Evolutionary conservation across 1,284 basidiomycete species (phyloP), one percentile per base, ranked within the genome.

Genomic region (Bondarzewia mesenterica): DNA sequence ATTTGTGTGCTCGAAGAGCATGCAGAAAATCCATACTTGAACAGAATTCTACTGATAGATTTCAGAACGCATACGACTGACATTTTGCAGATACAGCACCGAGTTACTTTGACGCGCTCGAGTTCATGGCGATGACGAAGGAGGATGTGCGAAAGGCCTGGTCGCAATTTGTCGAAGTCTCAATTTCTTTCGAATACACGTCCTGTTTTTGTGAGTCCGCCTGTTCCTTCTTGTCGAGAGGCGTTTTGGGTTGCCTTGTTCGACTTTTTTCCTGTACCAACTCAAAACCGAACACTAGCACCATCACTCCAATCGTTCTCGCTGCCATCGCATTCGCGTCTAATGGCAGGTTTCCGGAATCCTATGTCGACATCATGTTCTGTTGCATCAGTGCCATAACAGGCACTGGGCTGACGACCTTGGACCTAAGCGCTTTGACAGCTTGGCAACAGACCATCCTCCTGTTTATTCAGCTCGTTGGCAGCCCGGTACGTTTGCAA

Each of bases 311-410:
- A 4, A 65, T 91, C 50, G 64, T 88, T 32, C 77, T 75, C 52
- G 82, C 87, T 18, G 72, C 59, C 38, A 76, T 91, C 50, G 75
- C 89, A 54, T 89, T 77, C 58, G 80, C 77, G 8, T 77, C 75
- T 60, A 86, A 85, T 70, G 82, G 82, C 27, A 60, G 66, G 46
- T 78, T 73, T 58, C 72, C 72, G 26, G 72, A 87, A 44, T 54
- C 67, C 5, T 89, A 85, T 61, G 74, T 87, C 56, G 89, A 92
- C 58, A 68, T 78, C 6, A 70, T 91, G 41, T 91, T 80, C 65
- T 70, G 77, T 53, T 87, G 80, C 52, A 72, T 88, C 56, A 86
- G 82, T 62, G 80, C 83, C n/a, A 79, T 85, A 64, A 85, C 82
- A 0, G 83, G 89, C 39, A 88, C 85, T 47, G 89, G 88, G 6